Evolutionary conservation across 768 basidiomycete genomes (phyloP).

Genomic region (Lepiota subincarnata): DNA sequence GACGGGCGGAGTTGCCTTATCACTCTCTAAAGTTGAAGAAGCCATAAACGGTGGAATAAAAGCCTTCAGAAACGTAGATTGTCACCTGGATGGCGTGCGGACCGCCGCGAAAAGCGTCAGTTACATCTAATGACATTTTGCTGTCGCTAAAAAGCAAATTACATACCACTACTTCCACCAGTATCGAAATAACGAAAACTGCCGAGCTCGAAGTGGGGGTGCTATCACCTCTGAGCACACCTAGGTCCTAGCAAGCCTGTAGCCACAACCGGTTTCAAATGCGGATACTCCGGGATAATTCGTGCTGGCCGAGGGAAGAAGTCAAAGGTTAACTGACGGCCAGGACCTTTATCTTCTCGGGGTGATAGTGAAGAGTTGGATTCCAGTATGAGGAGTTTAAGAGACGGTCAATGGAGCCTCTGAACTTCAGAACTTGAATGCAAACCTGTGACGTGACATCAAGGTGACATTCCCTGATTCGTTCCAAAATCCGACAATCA

Average conservation of each 20-base stretch:
- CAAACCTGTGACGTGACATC: slow-evolving; percentile 14
- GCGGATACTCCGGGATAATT: background rate
- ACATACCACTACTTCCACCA: background rate
- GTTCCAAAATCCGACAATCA: slow-evolving; percentile 7
- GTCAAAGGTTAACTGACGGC: background rate
- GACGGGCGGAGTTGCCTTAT: slow-evolving; percentile 25
- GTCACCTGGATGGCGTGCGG: slow-evolving; percentile 5
- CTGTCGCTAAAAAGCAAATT: background rate
- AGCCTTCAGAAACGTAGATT: background rate
- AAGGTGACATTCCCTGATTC: slow-evolving; percentile 10
- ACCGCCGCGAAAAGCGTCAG: background rate
- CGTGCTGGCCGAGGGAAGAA: slow-evolving; percentile 2
- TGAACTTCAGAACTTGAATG: slow-evolving; percentile 7
- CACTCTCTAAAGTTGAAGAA: slow-evolving; percentile 17
- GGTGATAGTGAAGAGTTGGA: background rate
- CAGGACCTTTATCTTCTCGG: background rate
- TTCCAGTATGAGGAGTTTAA: background rate
- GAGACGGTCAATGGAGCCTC: slow-evolving; percentile 5
- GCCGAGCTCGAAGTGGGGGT: background rate
- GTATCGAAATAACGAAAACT: no score
- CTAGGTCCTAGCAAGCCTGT: background rate
- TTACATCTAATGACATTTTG: background rate
- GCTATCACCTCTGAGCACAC: background rate
- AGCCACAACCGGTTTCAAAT: no score
- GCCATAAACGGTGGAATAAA: slow-evolving; percentile 8